phyloP scores from a whole-genome alignment of 306 rosid species.

The Trichosanthes cucumerina region DNA sequence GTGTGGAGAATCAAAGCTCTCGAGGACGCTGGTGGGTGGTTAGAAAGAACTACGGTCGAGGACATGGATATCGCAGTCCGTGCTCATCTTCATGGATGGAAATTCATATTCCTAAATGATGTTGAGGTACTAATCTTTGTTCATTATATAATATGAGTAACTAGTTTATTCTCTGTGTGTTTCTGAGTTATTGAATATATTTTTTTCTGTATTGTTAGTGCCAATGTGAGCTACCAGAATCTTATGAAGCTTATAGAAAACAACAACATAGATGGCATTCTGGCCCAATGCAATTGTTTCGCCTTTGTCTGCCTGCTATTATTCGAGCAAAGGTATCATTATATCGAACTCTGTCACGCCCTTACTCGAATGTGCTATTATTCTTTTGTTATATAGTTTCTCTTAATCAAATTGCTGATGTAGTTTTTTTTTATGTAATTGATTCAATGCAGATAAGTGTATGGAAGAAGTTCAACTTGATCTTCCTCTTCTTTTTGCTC shows the following conservation, averaged over 20 bases:
- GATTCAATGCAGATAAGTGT: constrained; percentile 60
- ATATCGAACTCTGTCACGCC: background rate
- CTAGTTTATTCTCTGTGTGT: background rate
- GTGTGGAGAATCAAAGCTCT: constrained; percentile 88
- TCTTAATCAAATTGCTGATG: constrained; percentile 15
- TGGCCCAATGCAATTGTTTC: constrained; percentile 92
- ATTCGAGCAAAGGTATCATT: constrained; percentile 48
- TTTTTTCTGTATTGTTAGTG: constrained; percentile 37
- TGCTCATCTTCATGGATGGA: constrained; percentile 96
- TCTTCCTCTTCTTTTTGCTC: constrained; percentile 83
- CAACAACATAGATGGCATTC: constrained; percentile 96
- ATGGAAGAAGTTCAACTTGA: constrained; percentile 83
- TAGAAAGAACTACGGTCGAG: constrained; percentile 92
- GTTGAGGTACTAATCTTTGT: constrained; percentile 51
- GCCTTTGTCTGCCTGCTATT: constrained; percentile 70
- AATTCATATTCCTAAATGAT: constrained; percentile 82
- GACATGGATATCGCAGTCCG: constrained; percentile 95
- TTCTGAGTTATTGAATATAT: constrained; percentile 15
- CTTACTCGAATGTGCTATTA: background rate
- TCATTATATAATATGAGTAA: background rate
- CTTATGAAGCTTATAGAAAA: constrained; percentile 88
- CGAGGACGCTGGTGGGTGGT: constrained; percentile 89
- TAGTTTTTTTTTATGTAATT: background rate
- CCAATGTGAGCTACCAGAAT: constrained; percentile 89
- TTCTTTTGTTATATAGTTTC: background rate